phyloP scores from a whole-genome alignment of 1,284 basidiomycete genomes.

The Anthracocystis setariae region DNA sequence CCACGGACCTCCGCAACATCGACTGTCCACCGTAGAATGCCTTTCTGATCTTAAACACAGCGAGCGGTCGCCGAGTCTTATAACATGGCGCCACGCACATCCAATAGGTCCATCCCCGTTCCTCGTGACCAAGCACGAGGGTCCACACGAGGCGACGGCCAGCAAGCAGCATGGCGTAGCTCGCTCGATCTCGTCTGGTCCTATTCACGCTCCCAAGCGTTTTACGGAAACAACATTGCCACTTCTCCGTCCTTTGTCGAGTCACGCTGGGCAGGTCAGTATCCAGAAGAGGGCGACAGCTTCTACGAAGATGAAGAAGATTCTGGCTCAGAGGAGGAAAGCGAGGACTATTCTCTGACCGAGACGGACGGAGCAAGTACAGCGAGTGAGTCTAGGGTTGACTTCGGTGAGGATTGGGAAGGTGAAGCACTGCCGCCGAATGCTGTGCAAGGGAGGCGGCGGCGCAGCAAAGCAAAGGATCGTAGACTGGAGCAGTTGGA shows the following conservation, averaged over 20 bases:
- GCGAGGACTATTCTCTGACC: conserved; percentile 25
- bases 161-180: conserved; percentile 57
- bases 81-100: conserved; percentile 28
- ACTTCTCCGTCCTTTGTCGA: conserved; percentile 65
- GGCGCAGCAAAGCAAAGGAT: conserved; percentile 33
- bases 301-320: conserved; percentile 54
- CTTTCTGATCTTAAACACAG: background rate
- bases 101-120: conserved; percentile 32
- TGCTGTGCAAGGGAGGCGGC: conserved; percentile 18
- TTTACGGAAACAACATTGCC: conserved; percentile 66
- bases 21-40: conserved; percentile 15
- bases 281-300: conserved; percentile 56
- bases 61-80: background rate
- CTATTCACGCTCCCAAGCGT: conserved; percentile 66
- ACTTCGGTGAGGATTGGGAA: conserved; percentile 41
- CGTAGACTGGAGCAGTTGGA: conserved; percentile 33
- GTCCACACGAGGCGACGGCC: conserved; percentile 16
- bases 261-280: conserved; percentile 60
- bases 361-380: conserved; percentile 36
- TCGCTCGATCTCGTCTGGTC: conserved; percentile 65
- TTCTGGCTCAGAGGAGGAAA: conserved; percentile 26
- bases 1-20: background rate
- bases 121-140: conserved; percentile 33
- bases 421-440: conserved; percentile 53
- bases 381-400: conserved; percentile 34